Percentiles rank a stretch among this genome's conserved stretches.
These are phyloP conservation scores for Clonostachys solani DNA, from an alignment of 2,329 filamentous ascomycete genomes.

Conservation along the genomic window DNA sequence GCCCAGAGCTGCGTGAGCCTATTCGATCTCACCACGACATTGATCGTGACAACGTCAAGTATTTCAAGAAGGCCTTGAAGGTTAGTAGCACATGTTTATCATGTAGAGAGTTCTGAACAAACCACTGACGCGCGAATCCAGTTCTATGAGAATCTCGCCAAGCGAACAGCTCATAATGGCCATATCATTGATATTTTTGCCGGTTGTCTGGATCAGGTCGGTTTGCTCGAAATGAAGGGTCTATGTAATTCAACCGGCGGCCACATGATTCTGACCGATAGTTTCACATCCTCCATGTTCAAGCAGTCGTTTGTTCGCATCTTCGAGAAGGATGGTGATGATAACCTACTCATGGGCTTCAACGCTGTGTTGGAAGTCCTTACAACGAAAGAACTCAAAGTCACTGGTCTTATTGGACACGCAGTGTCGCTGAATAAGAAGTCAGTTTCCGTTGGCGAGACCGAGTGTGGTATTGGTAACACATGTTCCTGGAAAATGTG, in stretches of 20 bases:
- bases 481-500: conserved; percentile 99
- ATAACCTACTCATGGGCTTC: conserved; percentile 96
- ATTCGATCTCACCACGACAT: conserved; percentile 99
- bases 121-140: conserved; percentile 24
- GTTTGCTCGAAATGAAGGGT: conserved; percentile 96
- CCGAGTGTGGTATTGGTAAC: conserved; percentile 96
- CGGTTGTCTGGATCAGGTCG: conserved; percentile 95
- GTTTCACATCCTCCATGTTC: conserved; percentile 98
- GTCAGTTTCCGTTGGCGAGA: conserved; percentile 93
- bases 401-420: conserved; percentile 94
- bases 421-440: conserved; percentile 98
- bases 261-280: conserved; percentile 97
- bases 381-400: conserved; percentile 97
- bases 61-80: conserved; percentile 98
- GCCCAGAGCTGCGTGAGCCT: conserved; percentile 89
- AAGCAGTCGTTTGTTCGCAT: conserved; percentile 97
- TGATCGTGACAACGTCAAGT: conserved; percentile 97
- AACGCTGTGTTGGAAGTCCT: conserved; percentile 94
- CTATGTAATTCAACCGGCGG: conserved; percentile 94
- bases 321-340: conserved; percentile 93
- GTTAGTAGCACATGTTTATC: conserved; percentile 35
- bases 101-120: neutral
- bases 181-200: conserved; percentile 98
- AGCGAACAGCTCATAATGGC: conserved; percentile 91
- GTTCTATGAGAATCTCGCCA: conserved; percentile 94